Evolutionary conservation across 352 stramenopile genomes (phyloP).

Genomic region (Phytopythium sindhum): DNA sequence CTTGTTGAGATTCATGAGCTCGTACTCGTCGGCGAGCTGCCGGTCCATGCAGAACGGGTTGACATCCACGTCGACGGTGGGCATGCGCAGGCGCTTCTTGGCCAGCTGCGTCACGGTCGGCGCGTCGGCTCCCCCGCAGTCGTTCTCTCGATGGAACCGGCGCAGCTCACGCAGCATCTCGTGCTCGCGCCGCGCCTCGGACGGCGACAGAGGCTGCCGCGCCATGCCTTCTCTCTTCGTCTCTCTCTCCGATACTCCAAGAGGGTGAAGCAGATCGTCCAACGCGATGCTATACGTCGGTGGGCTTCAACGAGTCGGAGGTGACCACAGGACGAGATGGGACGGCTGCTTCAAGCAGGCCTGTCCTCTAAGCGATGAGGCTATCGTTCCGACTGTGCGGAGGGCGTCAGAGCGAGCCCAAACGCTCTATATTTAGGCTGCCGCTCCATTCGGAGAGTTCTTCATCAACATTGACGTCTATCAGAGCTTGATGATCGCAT

Average conservation of each 20-base stretch:
- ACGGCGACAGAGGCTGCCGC: slow-evolving; percentile 13
- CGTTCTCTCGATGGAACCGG: slow-evolving; percentile 56
- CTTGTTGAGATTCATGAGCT: slow-evolving; percentile 80
- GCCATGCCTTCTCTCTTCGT: slow-evolving; percentile 5
- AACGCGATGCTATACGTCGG: background rate
- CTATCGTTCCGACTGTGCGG: background rate
- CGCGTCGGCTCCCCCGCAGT: slow-evolving; percentile 14
- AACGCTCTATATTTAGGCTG: background rate
- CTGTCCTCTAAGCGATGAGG: background rate
- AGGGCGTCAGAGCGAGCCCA: background rate
- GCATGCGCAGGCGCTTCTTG: slow-evolving; percentile 65
- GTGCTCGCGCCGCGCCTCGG: slow-evolving; percentile 38
- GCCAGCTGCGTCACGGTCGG: slow-evolving; percentile 48
- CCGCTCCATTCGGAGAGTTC: background rate
- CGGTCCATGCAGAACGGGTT: slow-evolving; percentile 76
- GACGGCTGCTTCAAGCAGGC: background rate
- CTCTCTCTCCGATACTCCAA: slow-evolving; percentile 3
- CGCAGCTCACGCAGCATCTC: slow-evolving; percentile 73
- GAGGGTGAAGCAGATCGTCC: background rate
- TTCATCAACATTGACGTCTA: background rate
- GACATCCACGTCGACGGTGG: slow-evolving; percentile 45
- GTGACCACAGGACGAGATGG: background rate
- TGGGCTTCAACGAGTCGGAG: no score
- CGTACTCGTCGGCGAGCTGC: slow-evolving; percentile 72
- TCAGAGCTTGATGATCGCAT: no score